phyloP scores from a whole-genome alignment of 495 filamentous ascomycete genomes.

The Penicillium cataractarum region DNA sequence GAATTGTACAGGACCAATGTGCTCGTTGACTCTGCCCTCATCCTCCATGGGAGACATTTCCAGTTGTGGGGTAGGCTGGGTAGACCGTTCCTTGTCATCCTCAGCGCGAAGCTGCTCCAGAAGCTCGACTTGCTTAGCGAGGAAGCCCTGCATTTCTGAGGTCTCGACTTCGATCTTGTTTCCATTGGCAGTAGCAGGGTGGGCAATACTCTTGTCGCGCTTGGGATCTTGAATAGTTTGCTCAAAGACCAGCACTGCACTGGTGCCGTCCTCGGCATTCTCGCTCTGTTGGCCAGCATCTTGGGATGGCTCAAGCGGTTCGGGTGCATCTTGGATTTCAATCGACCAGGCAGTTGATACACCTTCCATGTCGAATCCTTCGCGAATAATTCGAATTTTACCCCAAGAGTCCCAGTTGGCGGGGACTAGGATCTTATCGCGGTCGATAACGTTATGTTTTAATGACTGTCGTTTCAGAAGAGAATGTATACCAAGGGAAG shows the following conservation, averaged over 20 bases:
- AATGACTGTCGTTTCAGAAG: conserved; percentile 78
- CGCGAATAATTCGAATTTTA: conserved; percentile 91
- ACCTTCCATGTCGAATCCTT: conserved; percentile 90
- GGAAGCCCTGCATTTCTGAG: conserved; percentile 79
- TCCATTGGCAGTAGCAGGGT: conserved; percentile 48
- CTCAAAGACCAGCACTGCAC: conserved; percentile 75
- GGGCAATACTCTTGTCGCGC: conserved; percentile 57
- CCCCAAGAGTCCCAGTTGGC: conserved; percentile 99
- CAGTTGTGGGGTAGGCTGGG: conserved; percentile 43
- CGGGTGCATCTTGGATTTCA: conserved; percentile 67
- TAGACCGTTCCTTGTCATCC: conserved; percentile 60
- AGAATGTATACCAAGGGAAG: conserved; percentile 87
- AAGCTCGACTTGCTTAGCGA: conserved; percentile 69
- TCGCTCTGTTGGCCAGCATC: conserved; percentile 24
- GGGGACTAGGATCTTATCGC: conserved; percentile 91
- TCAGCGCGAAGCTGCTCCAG: conserved; percentile 69
- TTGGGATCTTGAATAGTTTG: conserved; percentile 75
- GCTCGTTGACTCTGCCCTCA: conserved; percentile 73
- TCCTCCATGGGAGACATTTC: conserved; percentile 52
- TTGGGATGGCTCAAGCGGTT: conserved; percentile 33
- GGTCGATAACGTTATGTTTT: conserved; percentile 94
- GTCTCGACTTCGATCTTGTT: conserved; percentile 66
- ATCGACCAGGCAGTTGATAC: conserved; percentile 82
- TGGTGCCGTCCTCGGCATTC: conserved; percentile 44
- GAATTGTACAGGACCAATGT: conserved; percentile 94